Evolutionary conservation across 768 basidiomycete genomes (phyloP).

Genomic region (Crucibulum laeve): DNA sequence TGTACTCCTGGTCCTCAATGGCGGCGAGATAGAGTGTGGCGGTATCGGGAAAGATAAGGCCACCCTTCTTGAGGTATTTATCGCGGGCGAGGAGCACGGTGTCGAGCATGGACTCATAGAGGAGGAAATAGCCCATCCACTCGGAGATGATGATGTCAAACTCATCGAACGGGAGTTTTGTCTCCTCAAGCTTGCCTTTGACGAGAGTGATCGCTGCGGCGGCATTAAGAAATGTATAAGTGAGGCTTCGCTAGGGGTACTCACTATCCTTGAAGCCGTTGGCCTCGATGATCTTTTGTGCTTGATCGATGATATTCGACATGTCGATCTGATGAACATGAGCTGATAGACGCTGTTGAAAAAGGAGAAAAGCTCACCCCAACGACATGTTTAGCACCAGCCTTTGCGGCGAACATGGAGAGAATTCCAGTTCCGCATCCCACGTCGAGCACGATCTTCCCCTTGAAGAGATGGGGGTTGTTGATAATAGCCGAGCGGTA

Average conservation of each 20-base stretch:
- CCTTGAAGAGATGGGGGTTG: slow-evolving; percentile 94
- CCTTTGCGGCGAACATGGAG: slow-evolving; percentile 97
- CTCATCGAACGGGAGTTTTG: slow-evolving; percentile 80
- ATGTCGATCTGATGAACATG: slow-evolving; percentile 79
- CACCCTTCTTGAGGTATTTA: slow-evolving; percentile 89
- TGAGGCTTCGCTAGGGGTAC: slow-evolving; percentile 18
- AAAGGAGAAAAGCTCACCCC: slow-evolving; percentile 52
- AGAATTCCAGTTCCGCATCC: slow-evolving; percentile 98
- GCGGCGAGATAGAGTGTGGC: slow-evolving; percentile 92
- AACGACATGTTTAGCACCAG: slow-evolving; percentile 90
- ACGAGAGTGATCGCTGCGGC: slow-evolving; percentile 86
- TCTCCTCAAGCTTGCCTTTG: slow-evolving; percentile 97
- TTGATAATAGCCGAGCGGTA: slow-evolving; percentile 94
- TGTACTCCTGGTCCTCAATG: slow-evolving; percentile 99
- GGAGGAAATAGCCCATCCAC: slow-evolving; percentile 99
- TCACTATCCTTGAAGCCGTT: slow-evolving; percentile 95
- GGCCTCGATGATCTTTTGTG: slow-evolving; percentile 91
- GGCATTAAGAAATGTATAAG: slow-evolving; percentile 5
- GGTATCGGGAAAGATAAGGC: slow-evolving; percentile 94
- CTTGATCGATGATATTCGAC: slow-evolving; percentile 99
- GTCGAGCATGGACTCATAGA: slow-evolving; percentile 99
- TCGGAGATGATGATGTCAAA: slow-evolving; percentile 99
- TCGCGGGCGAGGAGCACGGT: slow-evolving; percentile 96
- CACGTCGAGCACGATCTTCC: slow-evolving; percentile 95
- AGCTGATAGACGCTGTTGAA: slow-evolving; percentile 6